phyloP scores from a whole-genome alignment of 2,329 filamentous ascomycete genomes.

The Trematosphaeria pertusa region DNA sequence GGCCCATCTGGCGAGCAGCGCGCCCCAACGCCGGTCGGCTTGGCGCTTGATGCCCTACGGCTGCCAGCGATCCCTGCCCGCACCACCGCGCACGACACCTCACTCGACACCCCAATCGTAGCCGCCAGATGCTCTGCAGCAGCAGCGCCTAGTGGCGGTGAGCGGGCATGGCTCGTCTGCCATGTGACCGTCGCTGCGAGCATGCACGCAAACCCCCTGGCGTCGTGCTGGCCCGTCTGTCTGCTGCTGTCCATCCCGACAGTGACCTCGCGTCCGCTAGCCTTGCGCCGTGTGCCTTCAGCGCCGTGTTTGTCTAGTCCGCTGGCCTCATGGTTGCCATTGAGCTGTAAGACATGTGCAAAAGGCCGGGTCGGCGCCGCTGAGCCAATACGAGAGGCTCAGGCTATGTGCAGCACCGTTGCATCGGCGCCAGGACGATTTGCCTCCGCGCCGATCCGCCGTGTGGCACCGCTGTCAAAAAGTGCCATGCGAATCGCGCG shows the following conservation, averaged over 20 bases:
- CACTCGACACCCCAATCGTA: conserved; percentile 9
- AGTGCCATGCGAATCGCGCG: conserved; percentile 38
- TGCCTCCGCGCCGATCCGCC: conserved; percentile 36
- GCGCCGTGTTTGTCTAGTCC: not conserved
- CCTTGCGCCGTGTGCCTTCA: not conserved
- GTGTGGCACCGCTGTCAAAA: conserved; percentile 41
- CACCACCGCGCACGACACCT: conserved; percentile 16
- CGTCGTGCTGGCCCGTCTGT: conserved; percentile 10
- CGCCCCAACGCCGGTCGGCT: conserved; percentile 27
- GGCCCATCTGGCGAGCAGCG: conserved; percentile 32
- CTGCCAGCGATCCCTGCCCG: conserved; percentile 16
- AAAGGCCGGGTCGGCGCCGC: not conserved
- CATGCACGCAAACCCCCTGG: conserved; percentile 11
- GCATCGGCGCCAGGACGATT: conserved; percentile 19
- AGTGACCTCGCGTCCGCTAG: conserved; percentile 6
- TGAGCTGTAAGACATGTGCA: not conserved
- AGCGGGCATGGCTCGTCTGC: conserved; percentile 6
- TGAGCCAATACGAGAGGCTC: conserved; percentile 2
- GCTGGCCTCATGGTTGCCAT: conserved; percentile 5
- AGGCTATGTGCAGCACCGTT: conserved; percentile 20
- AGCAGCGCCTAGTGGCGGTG: conserved; percentile 23
- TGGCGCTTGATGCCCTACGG: conserved; percentile 15
- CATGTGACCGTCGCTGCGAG: conserved; percentile 25
- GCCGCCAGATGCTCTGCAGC: conserved; percentile 6
- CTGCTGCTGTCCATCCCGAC: conserved; percentile 21